Base-by-base conservation (phyloP, 75 land plant species). In the Picea glauca region DNA sequence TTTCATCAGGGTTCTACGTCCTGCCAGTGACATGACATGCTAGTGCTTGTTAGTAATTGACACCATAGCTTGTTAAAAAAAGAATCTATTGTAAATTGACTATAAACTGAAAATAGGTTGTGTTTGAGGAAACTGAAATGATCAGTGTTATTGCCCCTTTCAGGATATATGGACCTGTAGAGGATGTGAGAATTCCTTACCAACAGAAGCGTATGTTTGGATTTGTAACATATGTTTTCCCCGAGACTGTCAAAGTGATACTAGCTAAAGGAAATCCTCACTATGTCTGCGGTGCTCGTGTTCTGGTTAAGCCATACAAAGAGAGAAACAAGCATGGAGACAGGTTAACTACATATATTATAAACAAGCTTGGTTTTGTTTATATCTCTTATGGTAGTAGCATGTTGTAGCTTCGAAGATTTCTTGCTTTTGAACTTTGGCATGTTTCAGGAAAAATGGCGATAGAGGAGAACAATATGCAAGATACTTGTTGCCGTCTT, bases 201-300 rank as follows among this genome's bases (percentile, higher is more conserved):
- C 98, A 95, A 79, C 94, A 98, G 83, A 95, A 93, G 84, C 79
- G 99, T 32, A 98, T 95, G 98, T 98, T 93, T 85, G 99, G 99
- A 4, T 98, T 98, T 86, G 99, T 98, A 14, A 98, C 98, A 56
- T 98, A 94, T 82, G 75, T 82, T 26, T 88, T 84, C 80, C 65
- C 94, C 21, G 98, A 95, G 63, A 98, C 98, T 32, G 99, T 93
- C 56, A 93, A 84, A 64, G 60, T 83, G 57, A 90, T 98, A 74
- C 82, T 98, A 77, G 74, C 89, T 2, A 90, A 91, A 79, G 63
- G 92, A 20, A 93, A 90, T 80, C 98, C 98, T 9, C 99, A 98
- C 80, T 91, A 80, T 80, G 87, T 98, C 7, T 91, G 94, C 81
- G 99, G 96, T 33, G 91, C 99, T 74, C 92, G 99, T 32, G 98